Evolutionary conservation across 371 early-diverging fungal genomes (phyloP), one percentile per base, ranked within the genome.

Genomic region (Lichtheimia corymbifera): DNA sequence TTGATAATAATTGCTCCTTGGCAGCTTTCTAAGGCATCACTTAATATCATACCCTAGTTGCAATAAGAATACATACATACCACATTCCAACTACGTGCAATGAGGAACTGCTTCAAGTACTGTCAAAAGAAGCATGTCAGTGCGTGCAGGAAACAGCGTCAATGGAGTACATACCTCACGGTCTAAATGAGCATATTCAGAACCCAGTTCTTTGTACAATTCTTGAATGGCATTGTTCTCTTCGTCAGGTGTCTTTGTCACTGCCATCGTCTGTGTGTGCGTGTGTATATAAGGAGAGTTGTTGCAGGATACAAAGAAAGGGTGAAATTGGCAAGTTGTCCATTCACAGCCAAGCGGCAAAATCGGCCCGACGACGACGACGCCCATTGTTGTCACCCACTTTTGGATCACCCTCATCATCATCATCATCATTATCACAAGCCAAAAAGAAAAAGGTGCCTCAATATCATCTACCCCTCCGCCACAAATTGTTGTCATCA

Each of bases 1-100:
- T 90, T 5, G 75, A 86, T 30, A 71, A 59, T 5, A 92, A 57
- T 78, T 91, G 91, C 28, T 88, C 77, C 56, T 84, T 83, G 3
- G 93, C 89, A 49, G 76, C 82, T 27, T 72, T 69, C 89, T 88
- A 77, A 53, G 57, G 41, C 17, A 17, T 25, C 18, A 35, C 30
- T 42, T 18, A 17, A 27, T 22, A 69, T 15, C 28, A 22, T 52
- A 4, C n/a, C 9, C 40, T n/a, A 0, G n/a, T 60, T 41, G 22
- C 52, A 24, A 30, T 25, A 18, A 54, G 13, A 25, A 50, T 50
- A 51, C 5, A 42, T 15, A 72, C 79, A 74, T 79, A 85, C 86
- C 50, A 83, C 60, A 62, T 83, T 79, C 70, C 79, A 85, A 59
- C 83, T 79, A 51, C 87, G 72, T 22, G 88, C 87, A 42, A 86